Evolutionary conservation across 2,329 filamentous ascomycete species (phyloP).

Genomic region (Xylariaceae sp.): DNA sequence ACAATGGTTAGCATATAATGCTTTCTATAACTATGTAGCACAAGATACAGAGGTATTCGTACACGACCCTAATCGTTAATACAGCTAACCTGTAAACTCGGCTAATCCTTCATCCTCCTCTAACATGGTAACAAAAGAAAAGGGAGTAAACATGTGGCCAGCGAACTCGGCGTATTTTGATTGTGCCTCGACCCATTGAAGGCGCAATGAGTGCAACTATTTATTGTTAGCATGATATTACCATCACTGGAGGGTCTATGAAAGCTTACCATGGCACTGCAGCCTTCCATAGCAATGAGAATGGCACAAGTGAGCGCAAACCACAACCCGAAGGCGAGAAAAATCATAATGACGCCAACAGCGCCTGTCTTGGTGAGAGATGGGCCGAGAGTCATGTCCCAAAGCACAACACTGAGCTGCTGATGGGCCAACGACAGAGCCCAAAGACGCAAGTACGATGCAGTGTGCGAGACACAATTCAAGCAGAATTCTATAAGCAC

Average conservation of each 20-base stretch:
- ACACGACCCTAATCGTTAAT: constrained; percentile 21
- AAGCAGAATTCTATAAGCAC: constrained; percentile 82
- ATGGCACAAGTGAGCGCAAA: constrained; percentile 82
- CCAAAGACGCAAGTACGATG: constrained; percentile 98
- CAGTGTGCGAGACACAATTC: constrained; percentile 98
- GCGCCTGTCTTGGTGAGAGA: constrained; percentile 72
- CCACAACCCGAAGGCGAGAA: constrained; percentile 86
- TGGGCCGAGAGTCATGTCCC: constrained; percentile 90
- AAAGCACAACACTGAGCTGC: constrained; percentile 93
- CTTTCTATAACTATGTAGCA: constrained; percentile 29
- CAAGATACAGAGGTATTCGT: constrained; percentile 26
- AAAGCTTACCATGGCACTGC: constrained; percentile 69
- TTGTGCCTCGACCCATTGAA: constrained; percentile 87
- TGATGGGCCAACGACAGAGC: constrained; percentile 96
- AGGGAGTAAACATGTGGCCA: constrained; percentile 76
- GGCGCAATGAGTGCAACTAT: constrained; percentile 71
- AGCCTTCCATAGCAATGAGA: constrained; percentile 82
- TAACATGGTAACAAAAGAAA: constrained; percentile 74
- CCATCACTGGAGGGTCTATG: neutral
- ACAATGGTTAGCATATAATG: too few species aligned
- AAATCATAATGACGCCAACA: constrained; percentile 77
- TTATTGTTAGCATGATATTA: constrained; percentile 23
- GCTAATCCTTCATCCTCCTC: constrained; percentile 66
- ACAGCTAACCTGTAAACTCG: constrained; percentile 44
- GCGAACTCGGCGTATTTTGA: constrained; percentile 85